Percentiles rank a stretch among this genome's conserved stretches.
Conservation (phyloP, 2,329 filamentous ascomycete species). For the Neoascochyta sp. region DNA sequence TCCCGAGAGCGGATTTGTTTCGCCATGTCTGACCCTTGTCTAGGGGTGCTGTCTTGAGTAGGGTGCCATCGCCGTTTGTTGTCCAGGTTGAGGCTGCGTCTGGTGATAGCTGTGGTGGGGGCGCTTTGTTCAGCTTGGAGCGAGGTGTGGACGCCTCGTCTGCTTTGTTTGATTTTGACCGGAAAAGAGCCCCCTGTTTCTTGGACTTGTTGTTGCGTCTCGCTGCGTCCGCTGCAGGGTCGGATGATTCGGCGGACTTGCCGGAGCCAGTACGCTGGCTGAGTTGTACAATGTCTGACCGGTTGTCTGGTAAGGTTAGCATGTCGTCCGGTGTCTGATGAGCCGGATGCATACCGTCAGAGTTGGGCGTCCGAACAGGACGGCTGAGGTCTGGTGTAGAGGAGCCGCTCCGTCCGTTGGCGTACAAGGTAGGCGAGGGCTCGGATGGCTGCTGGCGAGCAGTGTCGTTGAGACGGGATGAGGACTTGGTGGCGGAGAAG, state of each 20-base stretch:
- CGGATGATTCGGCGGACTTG: constrained; percentile 27
- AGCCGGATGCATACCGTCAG: constrained; percentile 25
- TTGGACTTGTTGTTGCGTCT: constrained; percentile 26
- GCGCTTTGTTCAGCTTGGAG: constrained; percentile 33
- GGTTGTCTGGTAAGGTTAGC: constrained; percentile 26
- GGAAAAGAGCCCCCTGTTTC: constrained; percentile 38
- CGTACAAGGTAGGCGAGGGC: constrained; percentile 34
- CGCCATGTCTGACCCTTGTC: constrained; percentile 65
- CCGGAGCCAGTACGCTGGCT: constrained; percentile 29
- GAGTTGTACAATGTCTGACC: constrained; percentile 28
- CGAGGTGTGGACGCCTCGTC: constrained; percentile 34
- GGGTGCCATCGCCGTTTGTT: constrained; percentile 39
- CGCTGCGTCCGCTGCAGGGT: constrained; percentile 19
- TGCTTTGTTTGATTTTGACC: constrained; percentile 45
- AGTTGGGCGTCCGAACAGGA: constrained; percentile 36
- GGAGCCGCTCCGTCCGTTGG: constrained; percentile 43
- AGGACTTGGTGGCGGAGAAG: constrained; percentile 47
- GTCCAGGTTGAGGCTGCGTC: constrained; percentile 29
- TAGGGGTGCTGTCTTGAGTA: constrained; percentile 61
- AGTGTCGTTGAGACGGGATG: constrained; percentile 38
- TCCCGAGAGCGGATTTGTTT: constrained; percentile 61
- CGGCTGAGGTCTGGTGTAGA: constrained; percentile 48
- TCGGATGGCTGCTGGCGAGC: constrained; percentile 34
- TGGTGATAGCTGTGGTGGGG: constrained; percentile 28
- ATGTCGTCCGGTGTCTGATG: not conserved